Percentiles rank a stretch among this genome's conserved stretches.
Conservation (phyloP, 169 alveolate genomes). For the Plasmodium billcollinsi region DNA sequence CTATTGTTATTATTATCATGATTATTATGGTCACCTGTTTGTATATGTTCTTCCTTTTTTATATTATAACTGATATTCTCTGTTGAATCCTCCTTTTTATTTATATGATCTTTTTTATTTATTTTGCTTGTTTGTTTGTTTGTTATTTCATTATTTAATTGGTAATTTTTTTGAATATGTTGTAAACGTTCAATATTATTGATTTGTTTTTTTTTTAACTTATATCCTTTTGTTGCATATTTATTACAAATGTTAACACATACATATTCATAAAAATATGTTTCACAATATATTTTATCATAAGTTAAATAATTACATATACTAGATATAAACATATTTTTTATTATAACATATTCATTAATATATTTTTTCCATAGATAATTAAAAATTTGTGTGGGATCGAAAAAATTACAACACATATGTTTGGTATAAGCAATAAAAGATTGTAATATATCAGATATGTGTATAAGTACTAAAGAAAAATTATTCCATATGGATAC, state of each 20-base stretch:
- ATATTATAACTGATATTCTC: neutral
- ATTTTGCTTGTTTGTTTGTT: neutral
- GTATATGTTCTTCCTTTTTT: neutral
- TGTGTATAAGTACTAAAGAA: constrained; percentile 33
- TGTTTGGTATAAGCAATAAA: constrained; percentile 37
- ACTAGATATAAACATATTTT: constrained; percentile 28
- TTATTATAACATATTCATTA: constrained; percentile 15
- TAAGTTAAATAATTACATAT: constrained; percentile 51
- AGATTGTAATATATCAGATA: constrained; percentile 50
- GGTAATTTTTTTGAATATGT: neutral
- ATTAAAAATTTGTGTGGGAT: constrained; percentile 49
- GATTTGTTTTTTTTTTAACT: neutral
- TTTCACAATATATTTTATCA: constrained; percentile 46
- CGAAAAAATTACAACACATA: constrained; percentile 11
- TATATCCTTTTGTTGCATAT: neutral
- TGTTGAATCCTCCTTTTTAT: neutral
- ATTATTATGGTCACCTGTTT: neutral
- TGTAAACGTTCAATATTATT: neutral
- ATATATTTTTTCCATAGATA: constrained; percentile 45
- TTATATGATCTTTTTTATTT: neutral
- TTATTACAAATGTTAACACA: constrained; percentile 21
- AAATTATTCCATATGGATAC: constrained; percentile 53
- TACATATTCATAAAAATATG: constrained; percentile 44
- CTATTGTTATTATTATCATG: neutral
- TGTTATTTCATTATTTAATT: neutral